Conservation (phyloP, 495 filamentous ascomycete genomes). For the Recurvomyces mirabilis region DNA sequence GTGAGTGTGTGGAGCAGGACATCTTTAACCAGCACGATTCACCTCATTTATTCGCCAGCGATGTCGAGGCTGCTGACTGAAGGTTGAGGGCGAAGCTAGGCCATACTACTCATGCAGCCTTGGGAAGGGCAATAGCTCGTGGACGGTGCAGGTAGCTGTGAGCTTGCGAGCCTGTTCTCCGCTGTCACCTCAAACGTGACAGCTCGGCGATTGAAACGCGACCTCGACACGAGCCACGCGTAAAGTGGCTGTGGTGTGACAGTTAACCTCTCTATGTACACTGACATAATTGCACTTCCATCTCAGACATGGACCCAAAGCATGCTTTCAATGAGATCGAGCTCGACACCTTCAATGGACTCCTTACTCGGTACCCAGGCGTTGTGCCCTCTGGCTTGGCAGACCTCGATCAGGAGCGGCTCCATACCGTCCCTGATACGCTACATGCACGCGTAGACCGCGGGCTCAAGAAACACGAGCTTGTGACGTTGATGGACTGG, state of each 20-base stretch:
- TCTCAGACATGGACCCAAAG: no score
- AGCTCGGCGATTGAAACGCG: no score
- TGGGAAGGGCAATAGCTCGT: no score
- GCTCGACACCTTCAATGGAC: background rate
- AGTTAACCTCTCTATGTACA: no score
- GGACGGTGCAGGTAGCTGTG: no score
- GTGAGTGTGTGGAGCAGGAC: background rate
- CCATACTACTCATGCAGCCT: no score
- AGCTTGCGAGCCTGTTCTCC: no score
- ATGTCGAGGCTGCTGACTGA: background rate
- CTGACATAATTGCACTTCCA: no score
- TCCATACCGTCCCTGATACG: background rate
- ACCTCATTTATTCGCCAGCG: background rate
- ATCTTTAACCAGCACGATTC: background rate
- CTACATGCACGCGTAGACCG: background rate
- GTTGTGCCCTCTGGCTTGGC: background rate
- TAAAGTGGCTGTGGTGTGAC: no score
- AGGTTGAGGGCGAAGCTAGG: background rate
- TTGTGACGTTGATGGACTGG: slow-evolving; percentile 51
- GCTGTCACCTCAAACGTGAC: no score
- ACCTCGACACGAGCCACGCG: no score
- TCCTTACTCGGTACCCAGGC: background rate
- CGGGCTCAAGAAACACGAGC: background rate
- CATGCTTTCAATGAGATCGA: background rate
- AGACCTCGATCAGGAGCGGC: background rate